Conservation (phyloP, 1,284 basidiomycete species). For the Naganishia cerealis region DNA sequence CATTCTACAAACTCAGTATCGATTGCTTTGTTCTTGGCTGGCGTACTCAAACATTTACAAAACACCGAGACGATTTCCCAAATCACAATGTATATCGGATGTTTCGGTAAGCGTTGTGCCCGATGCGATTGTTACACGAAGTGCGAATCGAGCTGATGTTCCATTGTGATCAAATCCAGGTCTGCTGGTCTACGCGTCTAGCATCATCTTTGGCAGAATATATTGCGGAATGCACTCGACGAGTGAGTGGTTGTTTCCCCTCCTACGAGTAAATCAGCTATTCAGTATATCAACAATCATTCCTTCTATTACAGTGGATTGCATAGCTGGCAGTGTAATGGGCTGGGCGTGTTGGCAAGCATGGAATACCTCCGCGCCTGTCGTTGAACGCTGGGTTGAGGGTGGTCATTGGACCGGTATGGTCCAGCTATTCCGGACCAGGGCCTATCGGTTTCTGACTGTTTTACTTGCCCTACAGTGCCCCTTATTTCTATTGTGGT, state of each 20-base stretch:
- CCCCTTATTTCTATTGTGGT: slow-evolving; percentile 68
- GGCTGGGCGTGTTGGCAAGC: slow-evolving; percentile 68
- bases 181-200: slow-evolving; percentile 67
- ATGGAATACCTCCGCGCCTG: slow-evolving; percentile 52
- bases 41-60: slow-evolving; percentile 4
- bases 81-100: slow-evolving; percentile 11
- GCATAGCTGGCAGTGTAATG: slow-evolving; percentile 65
- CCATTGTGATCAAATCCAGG: slow-evolving; percentile 40
- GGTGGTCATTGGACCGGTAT: slow-evolving; percentile 62
- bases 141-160: background rate
- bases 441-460: background rate
- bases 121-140: background rate
- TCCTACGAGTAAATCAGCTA: background rate
- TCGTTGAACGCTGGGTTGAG: slow-evolving; percentile 54
- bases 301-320: slow-evolving; percentile 64
- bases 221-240: slow-evolving; percentile 87
- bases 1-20: slow-evolving; percentile 90
- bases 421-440: slow-evolving; percentile 31
- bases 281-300: background rate
- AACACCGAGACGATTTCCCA: slow-evolving; percentile 7
- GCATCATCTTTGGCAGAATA: slow-evolving; percentile 82
- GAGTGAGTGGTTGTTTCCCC: slow-evolving; percentile 37
- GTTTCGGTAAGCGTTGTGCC: slow-evolving; percentile 10
- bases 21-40: slow-evolving; percentile 71
- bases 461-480: slow-evolving; percentile 54